Evolutionary conservation across 169 alveolate species (phyloP), one percentile per base, ranked within the genome.

Genomic region (Plasmodium inui): DNA sequence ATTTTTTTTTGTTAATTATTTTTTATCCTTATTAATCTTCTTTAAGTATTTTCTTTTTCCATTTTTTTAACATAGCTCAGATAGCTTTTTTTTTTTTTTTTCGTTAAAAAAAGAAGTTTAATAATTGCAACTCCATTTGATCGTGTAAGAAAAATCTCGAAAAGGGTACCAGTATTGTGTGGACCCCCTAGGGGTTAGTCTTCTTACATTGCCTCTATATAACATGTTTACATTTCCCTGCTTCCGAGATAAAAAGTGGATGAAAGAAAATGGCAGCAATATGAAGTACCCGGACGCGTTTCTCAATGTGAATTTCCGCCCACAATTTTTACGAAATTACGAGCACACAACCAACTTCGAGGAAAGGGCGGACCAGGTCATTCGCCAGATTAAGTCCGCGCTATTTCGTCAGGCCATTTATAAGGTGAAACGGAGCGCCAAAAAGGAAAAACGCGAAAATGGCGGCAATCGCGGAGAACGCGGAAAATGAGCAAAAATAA

Each of bases 201-300:
- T 80, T 80, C 61, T 19, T 17, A 22, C 37, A 19, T 6, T 46
- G 39, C 61, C 53, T 82, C 53, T 82, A 82, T 22, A 30, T 74
- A 85, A 28, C 46, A 85, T 85, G 93, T 85, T 74, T 53, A 85
- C 55, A 76, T 85, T 85, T 78, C 93, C 93, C 53, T 85, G 93
- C 81, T 85, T 85, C 44, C 39, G 93, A 85, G 93, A 85, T 85
- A 85, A 85, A 76, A 85, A 74, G 32, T 85, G 93, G 93, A 85
- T 85, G 78, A 73, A 85, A 19, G 86, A 85, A 85, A 85, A 85
- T 74, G 93, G 93, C 22, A 67, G 46, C n/a, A 85, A 76, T 74
- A 85, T 85, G 86, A 32, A 85, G 50, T 53, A 85, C 44, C 93
- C 93, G n/a, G 82, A 85, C 22, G 83, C 79, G 34, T 85, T 85